phyloP scores from a whole-genome alignment of 805 yeast genomes.

The Lachancea kluyveri region DNA sequence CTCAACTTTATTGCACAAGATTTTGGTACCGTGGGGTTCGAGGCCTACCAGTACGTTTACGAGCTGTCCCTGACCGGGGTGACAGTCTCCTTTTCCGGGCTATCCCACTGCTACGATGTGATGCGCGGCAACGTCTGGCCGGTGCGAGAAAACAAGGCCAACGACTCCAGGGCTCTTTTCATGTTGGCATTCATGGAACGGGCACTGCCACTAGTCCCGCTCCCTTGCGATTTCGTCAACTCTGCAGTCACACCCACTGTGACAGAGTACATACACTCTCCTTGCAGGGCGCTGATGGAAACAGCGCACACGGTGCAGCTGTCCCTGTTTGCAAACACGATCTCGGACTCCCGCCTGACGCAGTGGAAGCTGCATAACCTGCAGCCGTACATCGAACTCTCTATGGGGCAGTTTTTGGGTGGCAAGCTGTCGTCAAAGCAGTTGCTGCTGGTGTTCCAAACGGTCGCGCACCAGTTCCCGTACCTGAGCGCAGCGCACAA shows the following conservation, averaged over 20 bases:
- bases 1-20: constrained; percentile 20
- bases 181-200: constrained; percentile 19
- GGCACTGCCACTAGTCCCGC: constrained; percentile 8
- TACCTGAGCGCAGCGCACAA: constrained; percentile 7
- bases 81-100: constrained; percentile 1
- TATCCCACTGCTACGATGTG: constrained; percentile 5
- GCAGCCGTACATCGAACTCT: constrained; percentile 10
- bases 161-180: constrained; percentile 20
- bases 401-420: constrained; percentile 13
- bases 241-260: constrained; percentile 11
- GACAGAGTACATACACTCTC: constrained; percentile 7
- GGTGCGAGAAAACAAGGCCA: constrained; percentile 12
- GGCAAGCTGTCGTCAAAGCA: constrained; percentile 17
- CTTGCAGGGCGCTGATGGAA: constrained; percentile 17
- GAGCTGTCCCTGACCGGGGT: constrained; percentile 14
- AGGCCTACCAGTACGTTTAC: constrained; percentile 22
- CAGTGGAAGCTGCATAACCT: constrained; percentile 17
- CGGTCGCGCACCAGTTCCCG: constrained; percentile 12
- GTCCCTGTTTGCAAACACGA: constrained; percentile 11
- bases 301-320: constrained; percentile 19
- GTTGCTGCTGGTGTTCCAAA: constrained; percentile 14
- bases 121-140: constrained; percentile 14
- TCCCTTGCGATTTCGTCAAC: constrained; percentile 6
- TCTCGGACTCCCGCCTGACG: constrained; percentile 3
- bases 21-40: constrained; percentile 24